These are phyloP conservation scores for Crataegus laevigata DNA, from an alignment of 306 rosid species.

Conservation along the genomic window DNA sequence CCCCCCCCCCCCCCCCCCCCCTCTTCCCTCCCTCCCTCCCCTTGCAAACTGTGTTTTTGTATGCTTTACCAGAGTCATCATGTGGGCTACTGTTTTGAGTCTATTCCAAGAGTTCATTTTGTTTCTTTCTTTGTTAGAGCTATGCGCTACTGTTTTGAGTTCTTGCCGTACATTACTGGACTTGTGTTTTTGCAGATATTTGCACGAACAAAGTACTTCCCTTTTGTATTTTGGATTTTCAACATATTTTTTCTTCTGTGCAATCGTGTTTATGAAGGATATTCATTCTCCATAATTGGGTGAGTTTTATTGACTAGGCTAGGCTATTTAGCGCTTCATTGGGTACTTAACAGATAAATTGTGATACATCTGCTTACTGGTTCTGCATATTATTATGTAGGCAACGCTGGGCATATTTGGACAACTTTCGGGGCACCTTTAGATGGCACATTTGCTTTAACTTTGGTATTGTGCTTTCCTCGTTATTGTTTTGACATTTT, in stretches of 20 bases:
- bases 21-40: too few relatives aligned
- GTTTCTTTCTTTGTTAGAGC: not conserved
- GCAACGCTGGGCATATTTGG: constrained; percentile 65
- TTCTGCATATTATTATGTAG: constrained; percentile 28
- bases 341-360: constrained; percentile 5
- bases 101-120: not conserved
- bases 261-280: constrained; percentile 89
- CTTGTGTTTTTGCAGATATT: constrained; percentile 47
- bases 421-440: constrained; percentile 77
- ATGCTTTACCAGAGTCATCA: not conserved
- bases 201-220: constrained; percentile 59
- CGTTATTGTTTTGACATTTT: constrained; percentile 2
- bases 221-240: constrained; percentile 67
- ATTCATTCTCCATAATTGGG: constrained; percentile 76
- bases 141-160: not conserved
- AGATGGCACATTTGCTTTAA: constrained; percentile 98
- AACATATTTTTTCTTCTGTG: constrained; percentile 74
- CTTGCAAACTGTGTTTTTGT: not conserved
- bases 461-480: constrained; percentile 51
- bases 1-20: too few relatives aligned
- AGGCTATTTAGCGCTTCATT: not conserved
- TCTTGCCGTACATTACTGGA: constrained; percentile 11
- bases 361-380: constrained; percentile 12
- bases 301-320: constrained; percentile 41
- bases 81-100: too few relatives aligned